Evolutionary conservation across 179 eudicot genomes (phyloP), one percentile per base, ranked within the genome.

Genomic region (Vitellaria paradoxa): DNA sequence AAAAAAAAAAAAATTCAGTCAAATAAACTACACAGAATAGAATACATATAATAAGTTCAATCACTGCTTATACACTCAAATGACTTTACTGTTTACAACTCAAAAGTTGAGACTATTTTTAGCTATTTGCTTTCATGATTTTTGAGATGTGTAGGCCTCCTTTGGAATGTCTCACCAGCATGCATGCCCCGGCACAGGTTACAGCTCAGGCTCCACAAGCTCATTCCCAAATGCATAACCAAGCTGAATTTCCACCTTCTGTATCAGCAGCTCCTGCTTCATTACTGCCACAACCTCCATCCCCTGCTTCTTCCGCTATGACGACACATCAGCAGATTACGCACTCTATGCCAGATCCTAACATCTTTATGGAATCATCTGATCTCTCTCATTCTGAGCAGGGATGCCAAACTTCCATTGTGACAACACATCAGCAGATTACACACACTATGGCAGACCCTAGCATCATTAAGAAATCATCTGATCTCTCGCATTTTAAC

Each of bases 131-230:
- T 77, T 15, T 65, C 63, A 67, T 73, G 68, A 70, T 75, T 64
- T 68, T 50, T 72, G 68, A 21, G 53, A 68, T 76, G 70, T 45
- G 45, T 74, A 89, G 98, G 93, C 90, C 1, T 81, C 87, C 15
- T 83, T 81, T 65, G 93, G 94, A 67, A 82, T 88, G 81, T 86
- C 98, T 15, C 91, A 90, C 83, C 97, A 92, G 82, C 97, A 90
- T 74, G 82, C 97, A 90, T 74, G 87, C 86, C 18, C 84, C 85
- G 70, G 91, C 94, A 47, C 96, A 89, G 73, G 84, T 90, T 42
- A 81, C 91, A 60, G 79, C 77, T 62, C 85, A 84, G 72, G 75
- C 88, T 50, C 74, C 62, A 68, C 88, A 68, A 80, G 79, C 87
- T 68, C 91, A 87, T 75, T 75, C 85, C 49, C 91, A 87, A 21